Percentiles rank a stretch among this genome's conserved stretches.
phyloP scores from a whole-genome alignment of 2,329 filamentous ascomycete species.

The Phialophora macrospora region DNA sequence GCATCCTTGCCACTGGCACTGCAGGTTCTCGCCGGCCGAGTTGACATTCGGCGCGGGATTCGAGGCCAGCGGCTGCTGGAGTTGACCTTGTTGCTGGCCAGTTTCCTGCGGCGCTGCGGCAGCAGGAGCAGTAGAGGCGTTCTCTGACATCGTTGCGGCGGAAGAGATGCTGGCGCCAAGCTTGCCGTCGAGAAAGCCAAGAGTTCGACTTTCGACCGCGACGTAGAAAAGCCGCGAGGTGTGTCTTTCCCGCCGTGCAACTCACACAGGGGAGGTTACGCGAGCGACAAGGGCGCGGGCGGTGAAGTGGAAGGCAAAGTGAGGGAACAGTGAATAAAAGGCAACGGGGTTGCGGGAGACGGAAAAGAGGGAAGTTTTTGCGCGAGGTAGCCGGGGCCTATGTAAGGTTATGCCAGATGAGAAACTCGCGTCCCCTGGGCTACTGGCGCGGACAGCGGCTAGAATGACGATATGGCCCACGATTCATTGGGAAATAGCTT shows the following conservation, averaged over 20 bases:
- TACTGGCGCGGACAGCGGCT: not conserved
- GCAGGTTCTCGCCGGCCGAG: conserved; percentile 47
- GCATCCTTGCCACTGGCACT: conserved; percentile 67
- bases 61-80: conserved; percentile 24
- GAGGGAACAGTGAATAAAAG: conserved; percentile 18
- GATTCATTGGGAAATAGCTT: conserved; percentile 2
- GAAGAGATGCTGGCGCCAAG: conserved; percentile 18
- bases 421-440: not conserved
- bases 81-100: conserved; percentile 33
- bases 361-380: conserved; percentile 19
- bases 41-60: conserved; percentile 37
- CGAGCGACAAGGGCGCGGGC: conserved; percentile 3
- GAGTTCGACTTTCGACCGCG: conserved; percentile 15
- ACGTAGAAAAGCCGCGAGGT: conserved; percentile 21
- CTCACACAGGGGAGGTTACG: conserved; percentile 4
- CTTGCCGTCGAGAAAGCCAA: conserved; percentile 10
- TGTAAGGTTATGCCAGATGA: conserved; percentile 5
- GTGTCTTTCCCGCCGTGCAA: not conserved
- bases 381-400: conserved; percentile 10
- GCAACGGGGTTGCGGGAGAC: conserved; percentile 6
- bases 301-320: conserved; percentile 15
- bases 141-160: conserved; percentile 21
- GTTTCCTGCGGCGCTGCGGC: conserved; percentile 32
- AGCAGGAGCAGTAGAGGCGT: conserved; percentile 26
- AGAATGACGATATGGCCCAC: conserved; percentile 4